phyloP scores from a whole-genome alignment of 2,329 filamentous ascomycete genomes.

The Pyrenochaeta sp. region DNA sequence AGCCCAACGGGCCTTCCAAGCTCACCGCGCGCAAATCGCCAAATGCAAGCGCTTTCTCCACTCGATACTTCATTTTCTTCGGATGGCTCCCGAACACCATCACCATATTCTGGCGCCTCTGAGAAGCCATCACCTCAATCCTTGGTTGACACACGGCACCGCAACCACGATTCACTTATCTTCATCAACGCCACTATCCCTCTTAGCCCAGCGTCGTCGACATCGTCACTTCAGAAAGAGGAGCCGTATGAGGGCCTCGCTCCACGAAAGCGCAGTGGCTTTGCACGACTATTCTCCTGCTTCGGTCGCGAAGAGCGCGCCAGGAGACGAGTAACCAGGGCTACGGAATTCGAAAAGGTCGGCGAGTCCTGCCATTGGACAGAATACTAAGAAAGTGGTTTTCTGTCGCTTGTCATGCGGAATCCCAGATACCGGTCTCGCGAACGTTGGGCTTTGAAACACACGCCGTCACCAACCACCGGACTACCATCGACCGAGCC shows the following conservation, averaged over 20 bases:
- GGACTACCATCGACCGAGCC: background rate
- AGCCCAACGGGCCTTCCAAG: constrained; percentile 31
- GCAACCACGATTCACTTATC: constrained; percentile 35
- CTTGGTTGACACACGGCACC: constrained; percentile 22
- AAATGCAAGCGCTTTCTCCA: constrained; percentile 27
- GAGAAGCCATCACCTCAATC: constrained; percentile 23
- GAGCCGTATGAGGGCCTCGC: constrained; percentile 34
- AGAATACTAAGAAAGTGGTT: constrained; percentile 29
- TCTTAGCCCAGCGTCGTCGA: constrained; percentile 35
- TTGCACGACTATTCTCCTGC: constrained; percentile 45
- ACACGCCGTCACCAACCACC: background rate
- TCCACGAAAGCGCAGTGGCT: constrained; percentile 38
- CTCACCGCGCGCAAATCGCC: constrained; percentile 31
- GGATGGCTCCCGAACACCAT: constrained; percentile 9
- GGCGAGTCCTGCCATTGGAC: constrained; percentile 43
- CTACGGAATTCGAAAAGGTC: constrained; percentile 40
- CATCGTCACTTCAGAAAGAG: constrained; percentile 21
- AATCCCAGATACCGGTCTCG: background rate
- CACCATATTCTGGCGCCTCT: constrained; percentile 22
- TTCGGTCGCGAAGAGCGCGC: constrained; percentile 44
- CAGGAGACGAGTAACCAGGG: constrained; percentile 25
- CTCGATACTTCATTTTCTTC: constrained; percentile 30
- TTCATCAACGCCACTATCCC: constrained; percentile 48
- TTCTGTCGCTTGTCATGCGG: background rate
- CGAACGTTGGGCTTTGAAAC: constrained; percentile 6